Base-by-base conservation (phyloP, 768 basidiomycete species). In the Candolleomyces efflorescens region DNA sequence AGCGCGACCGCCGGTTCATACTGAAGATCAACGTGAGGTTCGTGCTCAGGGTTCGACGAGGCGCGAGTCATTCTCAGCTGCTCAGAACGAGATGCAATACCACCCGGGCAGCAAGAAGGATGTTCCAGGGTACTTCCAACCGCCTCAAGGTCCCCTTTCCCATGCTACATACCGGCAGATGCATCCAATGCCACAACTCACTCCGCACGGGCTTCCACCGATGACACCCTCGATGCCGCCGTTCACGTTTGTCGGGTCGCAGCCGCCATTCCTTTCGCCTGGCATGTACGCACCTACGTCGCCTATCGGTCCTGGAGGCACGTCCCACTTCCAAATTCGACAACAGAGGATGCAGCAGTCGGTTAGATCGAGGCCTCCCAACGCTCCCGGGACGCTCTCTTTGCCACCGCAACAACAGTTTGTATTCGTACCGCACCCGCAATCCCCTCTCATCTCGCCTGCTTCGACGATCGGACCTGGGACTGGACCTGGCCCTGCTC, bases 151-250 rank as follows among this genome's bases (percentile, higher is more conserved):
- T 17, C 41, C 15, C 17, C 32, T 11, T 32, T 11, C 27, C 5
- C 32, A 5, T 32, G 7, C 6, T 32, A 11, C 7, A 55, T 64
- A 68, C 43, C 51, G 55, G 22, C 63, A 5, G 32, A 32, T 32
- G 32, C 32, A 72, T 18, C 69, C 75, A 32, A 77, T 86, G 60
- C 15, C 22, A 20, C 56, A 48, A 12, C 47, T 27, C 38, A 91
- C 89, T 10, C 87, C 88, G n/a, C 83, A 86, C 61, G 89, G 90
- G 0, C 74, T 94, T n/a, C 90, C 91, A 13, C 89, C 92, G 1
- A 93, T 97, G 66, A 97, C 95, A n/a, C 94, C 95, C 0, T 90
- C 89, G 59, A 98, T 98, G 95, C 96, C 96, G 1, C 86, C 92
- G 5, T 98, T 97, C 73, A 87, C 85, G 12, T 95, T 97, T 71